A percentile compares a stretch with the other conserved stretches of the same genome.
Conservation (phyloP, 768 basidiomycete species). For the Tephrocybe sp. region DNA sequence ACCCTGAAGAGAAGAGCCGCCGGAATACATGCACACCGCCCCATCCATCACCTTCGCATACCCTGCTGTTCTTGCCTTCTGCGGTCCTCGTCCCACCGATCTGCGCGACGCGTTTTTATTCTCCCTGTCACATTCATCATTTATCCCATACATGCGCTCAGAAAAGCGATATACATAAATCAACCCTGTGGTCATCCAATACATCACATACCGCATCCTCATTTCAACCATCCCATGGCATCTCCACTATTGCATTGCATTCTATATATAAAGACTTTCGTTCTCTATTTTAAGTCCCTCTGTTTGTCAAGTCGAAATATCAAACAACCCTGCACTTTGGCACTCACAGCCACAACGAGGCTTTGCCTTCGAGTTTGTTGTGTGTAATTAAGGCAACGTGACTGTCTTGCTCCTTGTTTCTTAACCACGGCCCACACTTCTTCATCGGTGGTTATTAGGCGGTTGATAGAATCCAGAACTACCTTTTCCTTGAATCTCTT, state of each 20-base stretch:
- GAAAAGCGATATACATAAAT: conserved; percentile 9
- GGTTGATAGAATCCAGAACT: too few relatives aligned
- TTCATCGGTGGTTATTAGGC: too few relatives aligned
- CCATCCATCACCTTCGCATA: too few relatives aligned
- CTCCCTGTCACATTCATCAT: not conserved
- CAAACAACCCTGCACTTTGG: too few relatives aligned
- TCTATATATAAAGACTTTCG: conserved; percentile 7
- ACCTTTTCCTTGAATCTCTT: too few relatives aligned
- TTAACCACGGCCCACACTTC: too few relatives aligned
- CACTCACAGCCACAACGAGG: too few relatives aligned
- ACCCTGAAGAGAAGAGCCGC: conserved; percentile 16
- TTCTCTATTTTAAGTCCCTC: too few relatives aligned
- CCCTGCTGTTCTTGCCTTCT: conserved; percentile 12
- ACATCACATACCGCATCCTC: conserved; percentile 7
- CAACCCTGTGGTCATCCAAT: not conserved
- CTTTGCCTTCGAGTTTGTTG: too few relatives aligned
- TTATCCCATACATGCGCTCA: conserved; percentile 7
- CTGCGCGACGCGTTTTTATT: conserved; percentile 1
- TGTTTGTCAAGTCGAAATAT: too few relatives aligned
- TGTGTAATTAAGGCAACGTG: too few relatives aligned
- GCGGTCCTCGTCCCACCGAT: not conserved
- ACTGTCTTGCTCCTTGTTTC: too few relatives aligned
- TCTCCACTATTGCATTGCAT: conserved; percentile 14
- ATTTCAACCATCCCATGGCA: conserved; percentile 6
- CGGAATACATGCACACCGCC: not conserved